These are phyloP conservation scores for Scedosporium apiospermum DNA, from an alignment of 2,329 filamentous ascomycete species.

Conservation along the genomic window DNA sequence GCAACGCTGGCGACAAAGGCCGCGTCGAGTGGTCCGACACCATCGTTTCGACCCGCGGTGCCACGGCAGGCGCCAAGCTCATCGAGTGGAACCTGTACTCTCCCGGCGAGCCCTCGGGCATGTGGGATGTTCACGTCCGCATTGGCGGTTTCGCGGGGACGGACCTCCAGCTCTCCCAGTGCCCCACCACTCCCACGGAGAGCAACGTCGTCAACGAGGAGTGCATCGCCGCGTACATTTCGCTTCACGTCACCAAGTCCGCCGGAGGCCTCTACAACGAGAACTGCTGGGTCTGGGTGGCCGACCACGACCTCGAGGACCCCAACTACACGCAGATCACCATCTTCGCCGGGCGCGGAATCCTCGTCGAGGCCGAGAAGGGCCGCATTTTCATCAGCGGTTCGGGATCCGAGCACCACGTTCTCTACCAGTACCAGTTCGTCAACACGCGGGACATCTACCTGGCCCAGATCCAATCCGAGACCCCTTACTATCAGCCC, in stretches of 20 bases:
- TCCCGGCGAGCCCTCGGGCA: slow-evolving; percentile 32
- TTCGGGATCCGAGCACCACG: slow-evolving; percentile 55
- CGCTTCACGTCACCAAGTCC: slow-evolving; percentile 29
- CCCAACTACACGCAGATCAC: slow-evolving; percentile 36
- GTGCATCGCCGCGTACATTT: slow-evolving; percentile 33
- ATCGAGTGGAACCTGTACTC: slow-evolving; percentile 64
- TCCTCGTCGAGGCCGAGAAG: slow-evolving; percentile 30
- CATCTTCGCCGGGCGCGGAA: slow-evolving; percentile 41
- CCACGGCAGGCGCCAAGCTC: slow-evolving; percentile 57
- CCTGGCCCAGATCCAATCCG: slow-evolving; percentile 57
- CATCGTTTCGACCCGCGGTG: slow-evolving; percentile 58
- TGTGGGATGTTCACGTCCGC: slow-evolving; percentile 73
- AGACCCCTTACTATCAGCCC: slow-evolving; percentile 64
- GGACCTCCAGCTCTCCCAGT: slow-evolving; percentile 56
- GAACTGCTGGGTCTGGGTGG: slow-evolving; percentile 37
- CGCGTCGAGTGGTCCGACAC: slow-evolving; percentile 63
- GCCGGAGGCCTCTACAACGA: slow-evolving; percentile 30
- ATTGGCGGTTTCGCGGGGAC: slow-evolving; percentile 65
- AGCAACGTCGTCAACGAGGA: slow-evolving; percentile 14
- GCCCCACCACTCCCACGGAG: slow-evolving; percentile 40
- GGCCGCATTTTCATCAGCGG: slow-evolving; percentile 50
- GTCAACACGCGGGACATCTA: slow-evolving; percentile 50
- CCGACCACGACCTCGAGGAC: slow-evolving; percentile 48
- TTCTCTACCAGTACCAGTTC: slow-evolving; percentile 62
- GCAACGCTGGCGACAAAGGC: slow-evolving; percentile 51